Evolutionary conservation across 768 basidiomycete genomes (phyloP), one percentile per base, ranked within the genome.

Genomic region (Trametes cinnabarina): DNA sequence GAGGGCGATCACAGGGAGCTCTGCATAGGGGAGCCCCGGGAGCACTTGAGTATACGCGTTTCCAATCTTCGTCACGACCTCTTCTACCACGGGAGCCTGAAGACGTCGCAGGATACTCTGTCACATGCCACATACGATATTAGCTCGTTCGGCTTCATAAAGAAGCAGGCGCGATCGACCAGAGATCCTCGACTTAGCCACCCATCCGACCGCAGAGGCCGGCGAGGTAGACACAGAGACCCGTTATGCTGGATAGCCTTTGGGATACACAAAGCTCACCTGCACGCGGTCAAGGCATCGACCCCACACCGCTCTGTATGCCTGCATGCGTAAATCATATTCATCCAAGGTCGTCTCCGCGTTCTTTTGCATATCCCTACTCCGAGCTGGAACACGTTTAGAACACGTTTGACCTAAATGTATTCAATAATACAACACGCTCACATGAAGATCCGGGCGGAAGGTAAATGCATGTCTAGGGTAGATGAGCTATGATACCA

Each of bases 1-100:
- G 28, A 89, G 73, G 0, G 79, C 74, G 48, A 87, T 74, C 5
- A 83, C 79, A 3, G 87, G 85, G 6, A 89, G 66, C 63, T 90
- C 87, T 4, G 75, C 61, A 47, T 79, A 79, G 0, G 86, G 85
- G n/a, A 86, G 68, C 3, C 82, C 82, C 8, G 80, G 79, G 0
- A 87, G 70, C 11, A 72, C 62, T 48, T 78, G 70, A 0, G 66
- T 63, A 61, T 85, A 82, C 7, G 83, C 78, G 3, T 62, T 66
- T 28, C 70, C 63, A 14, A 88, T 74, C 47, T 77, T 65, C 1
- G 76, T 61, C 5, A 77, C 70, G 14, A 88, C 73, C 12, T 72
- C 72, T 3, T 73, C 68, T 4, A 80, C 78, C 9, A 83, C 72
- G 0, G 84, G 79, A 0, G 69, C 73, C 60, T 86, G 78, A 12